These are phyloP conservation scores for Globisporangium heterothallicum DNA, from an alignment of 352 stramenopile species.

Conservation along the genomic window DNA sequence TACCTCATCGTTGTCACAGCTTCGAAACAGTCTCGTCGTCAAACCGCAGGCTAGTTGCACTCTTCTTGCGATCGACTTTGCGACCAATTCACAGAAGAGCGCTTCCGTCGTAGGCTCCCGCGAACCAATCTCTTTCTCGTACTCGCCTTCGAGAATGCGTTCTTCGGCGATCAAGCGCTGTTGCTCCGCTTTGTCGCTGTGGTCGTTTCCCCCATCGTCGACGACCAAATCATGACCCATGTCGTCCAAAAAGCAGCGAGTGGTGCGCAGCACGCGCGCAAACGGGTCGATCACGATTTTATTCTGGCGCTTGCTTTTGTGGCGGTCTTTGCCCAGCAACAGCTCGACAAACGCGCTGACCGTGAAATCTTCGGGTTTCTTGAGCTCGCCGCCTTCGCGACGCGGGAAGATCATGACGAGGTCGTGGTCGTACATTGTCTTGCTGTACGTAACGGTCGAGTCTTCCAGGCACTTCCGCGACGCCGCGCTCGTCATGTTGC, in stretches of 20 bases:
- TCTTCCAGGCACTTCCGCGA: no score
- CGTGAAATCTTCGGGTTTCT: slow-evolving; percentile 64
- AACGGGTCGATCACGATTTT: slow-evolving; percentile 70
- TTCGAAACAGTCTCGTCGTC: slow-evolving; percentile 79
- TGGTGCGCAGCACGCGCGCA: slow-evolving; percentile 56
- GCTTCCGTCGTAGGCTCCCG: slow-evolving; percentile 38
- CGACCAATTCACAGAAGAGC: slow-evolving; percentile 67
- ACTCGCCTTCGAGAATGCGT: slow-evolving; percentile 49
- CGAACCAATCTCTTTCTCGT: slow-evolving; percentile 44
- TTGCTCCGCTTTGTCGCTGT: slow-evolving; percentile 49
- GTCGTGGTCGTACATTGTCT: slow-evolving; percentile 68
- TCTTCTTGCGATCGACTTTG: slow-evolving; percentile 49
- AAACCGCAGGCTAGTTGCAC: slow-evolving; percentile 74
- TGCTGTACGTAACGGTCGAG: slow-evolving; percentile 35
- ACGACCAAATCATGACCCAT: slow-evolving; percentile 35
- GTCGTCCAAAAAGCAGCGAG: slow-evolving; percentile 71
- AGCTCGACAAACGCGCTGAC: slow-evolving; percentile 54
- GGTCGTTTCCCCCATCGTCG: slow-evolving; percentile 32
- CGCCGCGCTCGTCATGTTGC: slow-evolving; percentile 28
- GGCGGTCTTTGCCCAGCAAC: slow-evolving; percentile 62
- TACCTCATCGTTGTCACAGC: slow-evolving; percentile 53
- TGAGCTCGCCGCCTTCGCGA: slow-evolving; percentile 54
- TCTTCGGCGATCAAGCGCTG: slow-evolving; percentile 30
- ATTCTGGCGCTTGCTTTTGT: slow-evolving; percentile 21
- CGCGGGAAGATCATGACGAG: slow-evolving; percentile 79